Conservation (phyloP, 352 stramenopile genomes). For the Globisporangium camurandrum region DNA sequence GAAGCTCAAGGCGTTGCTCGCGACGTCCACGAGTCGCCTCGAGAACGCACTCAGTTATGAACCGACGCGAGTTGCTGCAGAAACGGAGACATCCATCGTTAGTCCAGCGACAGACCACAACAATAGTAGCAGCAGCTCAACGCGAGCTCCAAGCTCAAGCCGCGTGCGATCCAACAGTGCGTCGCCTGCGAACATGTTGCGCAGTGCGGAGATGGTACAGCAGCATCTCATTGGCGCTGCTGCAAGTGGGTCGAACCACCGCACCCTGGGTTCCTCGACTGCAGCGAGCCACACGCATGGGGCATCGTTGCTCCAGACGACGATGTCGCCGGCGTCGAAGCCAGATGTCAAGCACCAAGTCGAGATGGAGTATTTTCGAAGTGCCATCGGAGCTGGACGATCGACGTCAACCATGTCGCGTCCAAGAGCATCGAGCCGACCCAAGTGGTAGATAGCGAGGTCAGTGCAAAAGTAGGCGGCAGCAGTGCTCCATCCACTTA, state of each 20-base stretch:
- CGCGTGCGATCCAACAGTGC: background rate
- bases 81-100: no score
- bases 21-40: conserved; percentile 6
- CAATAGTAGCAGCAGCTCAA: background rate
- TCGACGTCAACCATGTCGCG: background rate
- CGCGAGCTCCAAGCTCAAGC: background rate
- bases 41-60: conserved; percentile 2
- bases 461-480: background rate
- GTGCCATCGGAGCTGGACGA: conserved; percentile 9
- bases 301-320: no score
- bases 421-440: background rate
- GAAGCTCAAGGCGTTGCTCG: conserved; percentile 8
- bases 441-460: background rate
- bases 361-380: conserved; percentile 46
- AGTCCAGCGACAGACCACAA: background rate
- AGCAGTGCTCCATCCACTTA: background rate
- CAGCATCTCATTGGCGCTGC: conserved; percentile 14
- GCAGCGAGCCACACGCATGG: background rate
- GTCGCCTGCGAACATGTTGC: conserved; percentile 8
- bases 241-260: background rate
- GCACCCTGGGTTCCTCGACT: background rate
- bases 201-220: conserved; percentile 34
- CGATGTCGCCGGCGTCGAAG: background rate
- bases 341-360: conserved; percentile 21
- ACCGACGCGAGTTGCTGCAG: background rate